phyloP scores from a whole-genome alignment of 148 eudicot genomes.

The Nepenthes gracilis region DNA sequence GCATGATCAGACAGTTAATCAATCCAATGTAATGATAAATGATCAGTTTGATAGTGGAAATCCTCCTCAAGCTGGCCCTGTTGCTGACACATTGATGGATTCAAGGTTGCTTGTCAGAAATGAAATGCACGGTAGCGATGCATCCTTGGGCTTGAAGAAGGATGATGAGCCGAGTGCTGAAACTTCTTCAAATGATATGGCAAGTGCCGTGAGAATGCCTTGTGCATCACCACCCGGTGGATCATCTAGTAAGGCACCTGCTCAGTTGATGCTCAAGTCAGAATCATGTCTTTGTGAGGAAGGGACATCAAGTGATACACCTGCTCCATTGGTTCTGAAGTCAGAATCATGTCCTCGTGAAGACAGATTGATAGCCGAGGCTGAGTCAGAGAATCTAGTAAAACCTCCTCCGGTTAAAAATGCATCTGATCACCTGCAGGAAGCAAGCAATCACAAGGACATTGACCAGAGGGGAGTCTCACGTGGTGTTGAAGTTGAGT shows the following conservation, averaged over 20 bases:
- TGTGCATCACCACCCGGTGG: slow-evolving; percentile 24
- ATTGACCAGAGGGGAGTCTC: neutral
- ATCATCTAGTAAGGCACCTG: slow-evolving; percentile 14
- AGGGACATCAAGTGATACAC: slow-evolving; percentile 13
- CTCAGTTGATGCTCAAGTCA: slow-evolving; percentile 12
- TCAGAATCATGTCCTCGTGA: neutral
- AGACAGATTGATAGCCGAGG: neutral
- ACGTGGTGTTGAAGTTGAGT: slow-evolving; percentile 18
- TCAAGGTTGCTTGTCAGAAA: slow-evolving; percentile 5
- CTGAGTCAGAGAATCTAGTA: neutral
- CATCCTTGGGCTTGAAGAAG: slow-evolving; percentile 10
- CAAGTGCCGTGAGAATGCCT: slow-evolving; percentile 11
- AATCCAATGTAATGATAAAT: slow-evolving; percentile 26
- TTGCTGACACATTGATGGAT: slow-evolving; percentile 18
- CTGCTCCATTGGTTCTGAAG: neutral
- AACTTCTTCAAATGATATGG: slow-evolving; percentile 14
- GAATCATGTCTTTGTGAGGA: slow-evolving; percentile 17
- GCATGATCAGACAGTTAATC: slow-evolving; percentile 23
- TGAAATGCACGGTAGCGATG: slow-evolving; percentile 10
- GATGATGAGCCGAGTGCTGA: slow-evolving; percentile 15
- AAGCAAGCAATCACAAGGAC: slow-evolving; percentile 16
- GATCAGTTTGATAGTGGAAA: slow-evolving; percentile 23
- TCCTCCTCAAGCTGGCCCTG: slow-evolving; percentile 15
- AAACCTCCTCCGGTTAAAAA: slow-evolving; percentile 14
- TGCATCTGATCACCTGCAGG: slow-evolving; percentile 14